Conservation (phyloP, 202 grass and related monocot species). For the Panicum virgatum region DNA sequence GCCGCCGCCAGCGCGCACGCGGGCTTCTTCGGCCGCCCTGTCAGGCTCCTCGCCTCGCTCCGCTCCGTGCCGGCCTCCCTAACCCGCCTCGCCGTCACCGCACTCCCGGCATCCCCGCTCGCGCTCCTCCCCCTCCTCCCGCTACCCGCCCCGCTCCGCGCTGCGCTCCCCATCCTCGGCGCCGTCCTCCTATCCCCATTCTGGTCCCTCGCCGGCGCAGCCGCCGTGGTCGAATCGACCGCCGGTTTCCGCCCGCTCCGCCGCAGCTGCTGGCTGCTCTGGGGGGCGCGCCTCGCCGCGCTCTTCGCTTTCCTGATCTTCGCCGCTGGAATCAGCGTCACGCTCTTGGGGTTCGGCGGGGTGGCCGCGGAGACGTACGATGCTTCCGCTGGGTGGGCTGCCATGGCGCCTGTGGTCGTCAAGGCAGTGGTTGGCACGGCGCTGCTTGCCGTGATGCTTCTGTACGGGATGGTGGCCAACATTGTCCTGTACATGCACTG, state of each 20-base stretch:
- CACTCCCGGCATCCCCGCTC: constrained; percentile 34
- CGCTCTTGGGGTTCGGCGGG: constrained; percentile 57
- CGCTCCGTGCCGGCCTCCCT: constrained; percentile 43
- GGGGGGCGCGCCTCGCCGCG: constrained; percentile 24
- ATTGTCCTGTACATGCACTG: constrained; percentile 74
- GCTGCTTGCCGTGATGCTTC: constrained; percentile 43
- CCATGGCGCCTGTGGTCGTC: constrained; percentile 44
- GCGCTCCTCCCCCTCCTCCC: constrained; percentile 40
- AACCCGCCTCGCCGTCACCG: constrained; percentile 38
- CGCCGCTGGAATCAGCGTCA: constrained; percentile 22
- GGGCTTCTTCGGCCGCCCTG: constrained; percentile 70
- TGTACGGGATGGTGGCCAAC: constrained; percentile 58
- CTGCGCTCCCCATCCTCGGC: constrained; percentile 25
- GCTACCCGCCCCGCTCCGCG: constrained; percentile 17
- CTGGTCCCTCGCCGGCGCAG: constrained; percentile 63
- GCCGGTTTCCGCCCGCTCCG: constrained; percentile 40
- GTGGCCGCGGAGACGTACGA: constrained; percentile 13
- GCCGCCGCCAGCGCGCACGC: constrained; percentile 48
- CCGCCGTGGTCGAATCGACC: constrained; percentile 47
- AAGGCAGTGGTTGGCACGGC: constrained; percentile 49
- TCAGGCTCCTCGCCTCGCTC: constrained; percentile 55
- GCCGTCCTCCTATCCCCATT: constrained; percentile 34
- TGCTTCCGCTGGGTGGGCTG: constrained; percentile 4
- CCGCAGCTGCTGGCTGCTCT: constrained; percentile 53
- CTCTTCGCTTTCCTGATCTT: constrained; percentile 56